Evolutionary conservation across 169 alveolate genomes (phyloP), one percentile per base, ranked within the genome.

Genomic region (Plasmodium adleri): DNA sequence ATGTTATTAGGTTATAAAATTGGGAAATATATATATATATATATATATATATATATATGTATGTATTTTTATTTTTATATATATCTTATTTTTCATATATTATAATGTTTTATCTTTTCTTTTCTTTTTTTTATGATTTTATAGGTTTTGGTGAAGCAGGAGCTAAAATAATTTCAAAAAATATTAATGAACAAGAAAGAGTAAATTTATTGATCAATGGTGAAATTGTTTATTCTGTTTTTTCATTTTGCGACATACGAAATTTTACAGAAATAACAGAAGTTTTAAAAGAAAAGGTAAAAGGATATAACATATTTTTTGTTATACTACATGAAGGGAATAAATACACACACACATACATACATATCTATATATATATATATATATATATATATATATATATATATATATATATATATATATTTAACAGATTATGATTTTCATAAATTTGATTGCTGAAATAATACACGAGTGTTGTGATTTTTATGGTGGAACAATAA

Each of bases 61-160:
- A n/a, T n/a, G n/a, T n/a, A n/a, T n/a, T n/a, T n/a, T n/a, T n/a
- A 59, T 15, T 15, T 22, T 15, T 22, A 15, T 60, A 7, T 39
- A 62, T 24, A 5, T 24, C 13, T 20, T 72, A 17, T 56, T 56
- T 56, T n/a, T 2, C 6, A 17, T 9, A 52, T 52, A 13, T 56
- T 12, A 56, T 6, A 56, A 56, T 56, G 9, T 54, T 54, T 56
- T 56, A 0, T 15, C 6, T 0, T 9, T 15, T 56, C 3, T 6
- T n/a, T 50, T n/a, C n/a, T n/a, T 54, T 60, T 74, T 8, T 56
- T 15, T 6, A 56, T 17, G 3, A 90, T 43, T 64, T 32, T 20
- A 59, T 95, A 58, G 99, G 99, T 1, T 97, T 98, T 83, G 99
- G 99, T 9, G 99, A 97, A 64, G 99, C 99, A 32, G 99, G 99